Percentiles rank a stretch among this genome's conserved stretches.
phyloP scores from a whole-genome alignment of 2,329 filamentous ascomycete species.

The Penicillium sp. region DNA sequence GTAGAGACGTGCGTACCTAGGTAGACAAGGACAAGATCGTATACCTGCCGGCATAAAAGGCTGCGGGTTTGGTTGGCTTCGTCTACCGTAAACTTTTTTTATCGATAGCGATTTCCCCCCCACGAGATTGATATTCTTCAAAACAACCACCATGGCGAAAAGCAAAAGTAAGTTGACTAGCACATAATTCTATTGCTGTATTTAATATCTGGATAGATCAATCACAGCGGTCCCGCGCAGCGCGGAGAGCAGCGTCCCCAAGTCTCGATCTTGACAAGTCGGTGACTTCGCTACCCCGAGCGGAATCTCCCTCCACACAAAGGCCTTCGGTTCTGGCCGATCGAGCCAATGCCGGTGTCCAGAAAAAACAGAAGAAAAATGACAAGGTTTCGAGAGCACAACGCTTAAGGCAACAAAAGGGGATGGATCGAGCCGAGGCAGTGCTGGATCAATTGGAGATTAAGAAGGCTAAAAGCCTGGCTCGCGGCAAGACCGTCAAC shows the following conservation, averaged over 20 bases:
- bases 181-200: background rate
- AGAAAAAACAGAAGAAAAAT: conserved; percentile 49
- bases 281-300: conserved; percentile 44
- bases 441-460: conserved; percentile 56
- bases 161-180: conserved; percentile 32
- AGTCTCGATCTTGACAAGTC: conserved; percentile 54
- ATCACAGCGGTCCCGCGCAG: conserved; percentile 58
- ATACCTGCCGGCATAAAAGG: conserved; percentile 8
- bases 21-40: conserved; percentile 8
- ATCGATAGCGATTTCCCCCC: conserved; percentile 38
- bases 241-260: conserved; percentile 57
- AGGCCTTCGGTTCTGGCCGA: conserved; percentile 50
- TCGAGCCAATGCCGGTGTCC: conserved; percentile 52
- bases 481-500: conserved; percentile 49
- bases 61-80: conserved; percentile 29
- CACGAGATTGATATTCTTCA: conserved; percentile 25
- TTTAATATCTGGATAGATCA: conserved; percentile 42
- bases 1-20: conserved; percentile 3
- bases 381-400: conserved; percentile 56
- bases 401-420: conserved; percentile 53
- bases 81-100: conserved; percentile 35
- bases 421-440: conserved; percentile 56
- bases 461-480: conserved; percentile 55
- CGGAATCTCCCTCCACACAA: conserved; percentile 38
- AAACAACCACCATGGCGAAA: conserved; percentile 40